A percentile compares a stretch with the other conserved stretches of the same genome.
Evolutionary conservation across 331 rosid species (phyloP).

Genomic region (Quercus lobata): DNA sequence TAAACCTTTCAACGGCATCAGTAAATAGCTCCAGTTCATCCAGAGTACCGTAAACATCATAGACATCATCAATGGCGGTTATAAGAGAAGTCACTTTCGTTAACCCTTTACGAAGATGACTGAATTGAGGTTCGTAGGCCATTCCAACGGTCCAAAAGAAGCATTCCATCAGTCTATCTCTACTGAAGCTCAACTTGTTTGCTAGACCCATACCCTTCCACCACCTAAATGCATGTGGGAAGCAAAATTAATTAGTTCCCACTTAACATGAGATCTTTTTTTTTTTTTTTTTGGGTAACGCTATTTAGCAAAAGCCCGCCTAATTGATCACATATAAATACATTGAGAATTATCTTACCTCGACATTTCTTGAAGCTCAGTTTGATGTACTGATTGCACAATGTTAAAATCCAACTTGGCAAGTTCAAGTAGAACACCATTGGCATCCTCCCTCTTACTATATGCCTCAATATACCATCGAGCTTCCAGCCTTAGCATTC

Average conservation of each 20-base stretch:
- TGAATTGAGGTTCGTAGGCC: conserved; percentile 34
- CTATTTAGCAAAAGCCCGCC: no score
- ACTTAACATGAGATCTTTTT: not conserved
- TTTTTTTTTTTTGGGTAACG: no score
- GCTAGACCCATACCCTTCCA: conserved; percentile 40
- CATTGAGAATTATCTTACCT: conserved; percentile 12
- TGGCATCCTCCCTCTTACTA: conserved; percentile 18
- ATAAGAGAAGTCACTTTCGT: conserved; percentile 43
- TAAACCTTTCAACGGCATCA: conserved; percentile 39
- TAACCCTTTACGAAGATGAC: conserved; percentile 36
- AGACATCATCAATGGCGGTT: conserved; percentile 44
- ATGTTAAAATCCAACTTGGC: conserved; percentile 49
- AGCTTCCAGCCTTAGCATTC: conserved; percentile 41
- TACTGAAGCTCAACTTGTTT: conserved; percentile 35
- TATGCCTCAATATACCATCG: conserved; percentile 45
- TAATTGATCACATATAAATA: no score
- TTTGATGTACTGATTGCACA: conserved; percentile 34
- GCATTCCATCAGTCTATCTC: conserved; percentile 57
- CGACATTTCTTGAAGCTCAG: conserved; percentile 40
- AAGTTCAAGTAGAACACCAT: conserved; percentile 26
- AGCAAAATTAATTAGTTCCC: not conserved
- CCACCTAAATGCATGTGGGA: conserved; percentile 36
- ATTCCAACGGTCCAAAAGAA: conserved; percentile 51
- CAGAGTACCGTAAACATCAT: conserved; percentile 47
- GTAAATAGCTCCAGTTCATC: conserved; percentile 53